Base-by-base conservation (phyloP, 208 protist species). In the Acanthamoeba castellanii region DNA sequence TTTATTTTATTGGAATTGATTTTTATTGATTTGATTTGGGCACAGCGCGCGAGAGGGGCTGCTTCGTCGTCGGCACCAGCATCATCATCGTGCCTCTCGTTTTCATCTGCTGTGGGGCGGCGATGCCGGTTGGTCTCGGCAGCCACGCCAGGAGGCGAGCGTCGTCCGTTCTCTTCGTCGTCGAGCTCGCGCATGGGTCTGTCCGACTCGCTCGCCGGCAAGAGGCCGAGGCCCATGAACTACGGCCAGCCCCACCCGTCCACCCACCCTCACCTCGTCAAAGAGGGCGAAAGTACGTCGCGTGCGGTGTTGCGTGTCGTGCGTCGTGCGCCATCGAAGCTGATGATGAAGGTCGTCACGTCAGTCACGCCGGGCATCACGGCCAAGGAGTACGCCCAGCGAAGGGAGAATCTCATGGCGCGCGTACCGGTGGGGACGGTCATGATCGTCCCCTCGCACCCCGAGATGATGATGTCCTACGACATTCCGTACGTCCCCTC, bases 361-460 rank as follows among this genome's bases (percentile, higher is more conserved):
- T 8, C 47, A 91, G 84, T 91, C n/a, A 91, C 84, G 14, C 84
- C 84, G 57, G 84, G 84, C 84, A 91, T 91, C 59, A 70, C 84
- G 8, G 84, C 84, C 16, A 25, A 61, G 84, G 84, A 91, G 18
- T 91, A 91, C 57, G 84, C 50, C 34, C n/a, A 70, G 84, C 84
- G 84, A 6, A 14, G 84, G 84, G 34, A 47, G 50, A 37, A 50
- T 25, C 37, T 91, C 27, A 70, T 91, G 84, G 47, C 50, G 47
- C 84, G 59, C 16, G 8, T 91, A n/a, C 84, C 84, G n/a, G 5
- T 52, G 7, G 84, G 55, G 4, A 52, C 84, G 18, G 25, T 91
- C 27, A 8, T 50, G 4, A 72, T 91, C 57, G 57, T 91, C 30
- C 84, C 84, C 18, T 91, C 84, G 25, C 50, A 91, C 32, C 84